Base-by-base conservation (phyloP, 352 stramenopile species). In the Paralagenidium karlingii region DNA sequence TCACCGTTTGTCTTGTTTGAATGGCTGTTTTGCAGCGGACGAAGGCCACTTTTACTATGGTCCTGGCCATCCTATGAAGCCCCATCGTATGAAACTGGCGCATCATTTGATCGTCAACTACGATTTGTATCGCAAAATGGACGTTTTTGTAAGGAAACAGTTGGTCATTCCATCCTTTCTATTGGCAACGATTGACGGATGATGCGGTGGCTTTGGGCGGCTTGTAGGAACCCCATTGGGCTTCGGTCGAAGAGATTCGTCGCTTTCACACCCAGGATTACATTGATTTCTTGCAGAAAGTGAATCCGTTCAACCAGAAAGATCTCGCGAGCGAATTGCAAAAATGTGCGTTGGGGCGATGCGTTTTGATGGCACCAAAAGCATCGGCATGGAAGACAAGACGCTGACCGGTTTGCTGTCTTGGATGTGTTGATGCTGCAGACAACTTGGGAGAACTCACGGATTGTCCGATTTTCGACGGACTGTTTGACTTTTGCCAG, bases 381-480 rank as follows among this genome's bases (percentile, higher is more conserved):
- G 20, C 31, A 34, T 47, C 16, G 15, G 25, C 20, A 18, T 3
- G 7, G 10, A 13, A 18, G 42, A 33, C 13, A 42, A 46, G 29
- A 45, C 31, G 6, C 24, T 38, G 2, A 6, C 12, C 2, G 6
- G 8, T 12, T 27, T 20, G 18, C 21, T 16, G 2, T 1, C 47
- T 12, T 30, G n/a, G 31, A 10, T 34, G n/a, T 34, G 18, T 19
- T 12, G n/a, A n/a, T n/a, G 15, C 31, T 60, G 24, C 42, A 93
- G 96, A 97, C 65, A 97, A 96, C 58, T 70, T 98, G 20, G 95
- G 94, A 7, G 94, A 99, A 49, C 77, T 87, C 38, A 97, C 89
- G 7, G 96, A 99, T 65, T 99, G 95, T 64, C 96, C 96, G 0
- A 85, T 99, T 9, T 99, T 99, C 57, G 94, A 99, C 60, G 96